Base-by-base conservation (phyloP, 305 asterid species). In the Fraxinus latifolia region DNA sequence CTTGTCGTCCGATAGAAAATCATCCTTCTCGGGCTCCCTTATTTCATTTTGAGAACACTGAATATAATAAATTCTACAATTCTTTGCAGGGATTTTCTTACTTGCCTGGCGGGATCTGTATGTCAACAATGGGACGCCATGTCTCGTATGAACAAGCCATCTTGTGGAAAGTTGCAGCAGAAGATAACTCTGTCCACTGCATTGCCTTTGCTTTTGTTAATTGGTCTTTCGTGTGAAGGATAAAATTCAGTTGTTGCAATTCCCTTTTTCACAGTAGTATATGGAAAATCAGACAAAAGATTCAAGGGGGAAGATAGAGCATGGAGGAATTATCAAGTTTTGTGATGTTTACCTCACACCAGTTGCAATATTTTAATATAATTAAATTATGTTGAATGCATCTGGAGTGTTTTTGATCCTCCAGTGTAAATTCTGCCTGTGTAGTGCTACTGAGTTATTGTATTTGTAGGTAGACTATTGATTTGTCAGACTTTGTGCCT, bases 71-170 rank as follows among this genome's bases (percentile, higher is more conserved):
- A 74, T 12, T 17, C 29, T 8, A 74, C 21, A 1, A 67, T 11
- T 67, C 74, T 78, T 55, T 80, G 73, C 86, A 95, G 98, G 98
- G 98, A 29, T 92, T 84, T 21, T 85, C 93, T 0, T 90, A 86
- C 85, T 85, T 95, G 87, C 94, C 98, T 0, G 97, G 94, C 53
- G 98, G 98, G 9, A 86, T 95, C 72, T 93, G 98, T 89, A 85
- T 90, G 91, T 95, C 98, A 62, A 92, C 97, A 14, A 95, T 95
- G 98, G 98, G 98, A 3, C 95, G 98, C 7, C 97, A 92, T 17
- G 86, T 91, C 53, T 91, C 98, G 0, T 95, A 87, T 44, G 98
- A 95, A 75, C 97, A 95, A 83, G 98, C 94, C 25, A 83, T 92
- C 0, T 96, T 91, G 19, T 95, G 98, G 98, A 95, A 93, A 89